These are phyloP conservation scores for Gossypium bickii DNA, from an alignment of 345 rosid species.

Conservation along the genomic window DNA sequence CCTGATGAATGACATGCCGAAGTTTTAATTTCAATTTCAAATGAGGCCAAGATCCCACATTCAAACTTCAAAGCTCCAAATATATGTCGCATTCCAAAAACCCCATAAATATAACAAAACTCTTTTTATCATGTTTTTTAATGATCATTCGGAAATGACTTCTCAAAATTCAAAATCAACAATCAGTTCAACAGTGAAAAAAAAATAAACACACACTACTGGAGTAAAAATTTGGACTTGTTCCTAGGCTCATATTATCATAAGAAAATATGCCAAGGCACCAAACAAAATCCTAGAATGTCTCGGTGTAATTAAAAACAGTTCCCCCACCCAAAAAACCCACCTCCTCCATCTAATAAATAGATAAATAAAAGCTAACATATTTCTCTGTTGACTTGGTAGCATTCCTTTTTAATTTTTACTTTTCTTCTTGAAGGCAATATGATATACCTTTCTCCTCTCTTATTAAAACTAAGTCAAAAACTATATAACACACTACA, in stretches of 20 bases:
- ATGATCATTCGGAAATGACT: not conserved
- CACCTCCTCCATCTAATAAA: not conserved
- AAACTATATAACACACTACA: not conserved
- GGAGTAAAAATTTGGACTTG: not conserved
- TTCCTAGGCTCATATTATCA: too few species aligned
- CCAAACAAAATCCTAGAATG: not conserved
- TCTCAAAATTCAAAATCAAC: not conserved
- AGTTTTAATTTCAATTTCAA: not conserved
- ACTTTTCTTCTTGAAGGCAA: not conserved
- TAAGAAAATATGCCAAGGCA: not conserved
- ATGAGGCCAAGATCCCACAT: not conserved
- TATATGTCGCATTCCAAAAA: not conserved
- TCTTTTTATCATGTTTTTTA: not conserved
- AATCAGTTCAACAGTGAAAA: not conserved
- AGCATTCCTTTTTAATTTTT: not conserved
- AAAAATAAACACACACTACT: not conserved
- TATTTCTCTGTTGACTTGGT: too few species aligned
- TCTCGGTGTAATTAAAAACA: not conserved
- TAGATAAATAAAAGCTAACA: too few species aligned
- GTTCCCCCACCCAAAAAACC: not conserved
- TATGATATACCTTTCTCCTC: not conserved
- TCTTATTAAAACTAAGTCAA: not conserved
- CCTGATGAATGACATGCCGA: not conserved
- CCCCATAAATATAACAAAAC: not conserved
- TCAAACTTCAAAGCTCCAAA: not conserved